Evolutionary conservation across 805 yeast genomes (phyloP), one percentile per base, ranked within the genome.

Genomic region (Saturnispora besseyi): DNA sequence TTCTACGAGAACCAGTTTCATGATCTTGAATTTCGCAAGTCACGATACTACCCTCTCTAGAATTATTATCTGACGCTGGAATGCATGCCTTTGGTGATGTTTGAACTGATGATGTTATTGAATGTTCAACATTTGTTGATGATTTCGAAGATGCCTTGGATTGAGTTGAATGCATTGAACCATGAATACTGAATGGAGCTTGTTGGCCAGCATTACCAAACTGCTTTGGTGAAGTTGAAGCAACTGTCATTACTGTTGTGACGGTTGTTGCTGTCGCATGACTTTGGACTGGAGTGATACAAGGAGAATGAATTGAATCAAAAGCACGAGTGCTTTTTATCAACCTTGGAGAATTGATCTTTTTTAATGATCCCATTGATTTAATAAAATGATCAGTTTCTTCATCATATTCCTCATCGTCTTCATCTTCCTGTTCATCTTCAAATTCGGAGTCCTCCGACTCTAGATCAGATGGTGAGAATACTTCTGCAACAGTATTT

Each of bases 21-120:
- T 36, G 41, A 37, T 60, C 59, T 32, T 57, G 58, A 38, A 59
- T 59, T 36, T 62, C 64, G 22, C 59, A 55, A 4, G 59, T 54
- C 21, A 61, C 51, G 8, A 60, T 51, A 18, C 41, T 40, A 13
- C 45, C 26, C 2, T 30, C 26, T 36, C 40, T 9, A 10, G 40
- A 36, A 8, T n/a, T 36, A 6, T 36, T 22, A 36, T 8, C 18
- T 18, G 40, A 36, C 2, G 40, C n/a, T 18, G 40, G 40, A 18
- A 7, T 9, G 7, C n/a, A 36, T 5, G 40, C 26, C 24, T 40
- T 46, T 5, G 44, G 38, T 11, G 37, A 38, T 13, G 44, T 11
- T 38, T 40, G 42, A 33, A 31, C 4, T 4, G 41, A 32, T 22
- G 62, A 57, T 6, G 57, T 52, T 22, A 43, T 54, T 54, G 46